phyloP scores from a whole-genome alignment of 495 filamentous ascomycete species.

The Xanthoparmelia taractica region DNA sequence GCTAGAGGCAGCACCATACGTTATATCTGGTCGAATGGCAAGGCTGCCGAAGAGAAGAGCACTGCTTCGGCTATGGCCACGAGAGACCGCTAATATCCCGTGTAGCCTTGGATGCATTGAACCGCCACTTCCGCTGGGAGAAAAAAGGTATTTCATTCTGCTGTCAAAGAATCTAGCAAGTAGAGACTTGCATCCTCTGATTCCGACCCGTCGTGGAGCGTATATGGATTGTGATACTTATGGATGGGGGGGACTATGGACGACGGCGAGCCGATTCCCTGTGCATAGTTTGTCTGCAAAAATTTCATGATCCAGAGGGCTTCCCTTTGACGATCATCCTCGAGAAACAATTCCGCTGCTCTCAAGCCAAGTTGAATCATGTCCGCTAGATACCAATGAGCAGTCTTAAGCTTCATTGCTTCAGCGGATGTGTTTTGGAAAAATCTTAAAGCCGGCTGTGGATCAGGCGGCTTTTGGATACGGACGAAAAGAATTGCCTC shows the following conservation, averaged over 20 bases:
- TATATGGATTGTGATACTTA: no score
- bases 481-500: neutral
- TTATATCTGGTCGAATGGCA: neutral
- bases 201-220: neutral
- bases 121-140: neutral
- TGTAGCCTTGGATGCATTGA: neutral
- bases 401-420: no score
- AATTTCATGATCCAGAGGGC: slow-evolving; percentile 10
- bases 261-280: neutral
- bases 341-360: slow-evolving; percentile 13
- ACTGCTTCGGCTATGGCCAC: no score
- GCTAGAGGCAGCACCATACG: neutral
- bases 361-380: slow-evolving; percentile 11
- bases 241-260: no score
- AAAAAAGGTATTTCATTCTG: neutral
- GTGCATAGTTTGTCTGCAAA: slow-evolving; percentile 6
- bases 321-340: slow-evolving; percentile 4
- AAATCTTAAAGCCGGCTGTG: slow-evolving; percentile 2
- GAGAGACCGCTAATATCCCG: no score
- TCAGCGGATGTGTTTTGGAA: neutral
- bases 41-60: neutral
- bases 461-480: slow-evolving; percentile 1
- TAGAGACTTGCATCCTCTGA: neutral
- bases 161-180: slow-evolving; percentile 1
- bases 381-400: no score